Conservation (phyloP, 495 filamentous ascomycete genomes). For the Penicillium lagena region DNA sequence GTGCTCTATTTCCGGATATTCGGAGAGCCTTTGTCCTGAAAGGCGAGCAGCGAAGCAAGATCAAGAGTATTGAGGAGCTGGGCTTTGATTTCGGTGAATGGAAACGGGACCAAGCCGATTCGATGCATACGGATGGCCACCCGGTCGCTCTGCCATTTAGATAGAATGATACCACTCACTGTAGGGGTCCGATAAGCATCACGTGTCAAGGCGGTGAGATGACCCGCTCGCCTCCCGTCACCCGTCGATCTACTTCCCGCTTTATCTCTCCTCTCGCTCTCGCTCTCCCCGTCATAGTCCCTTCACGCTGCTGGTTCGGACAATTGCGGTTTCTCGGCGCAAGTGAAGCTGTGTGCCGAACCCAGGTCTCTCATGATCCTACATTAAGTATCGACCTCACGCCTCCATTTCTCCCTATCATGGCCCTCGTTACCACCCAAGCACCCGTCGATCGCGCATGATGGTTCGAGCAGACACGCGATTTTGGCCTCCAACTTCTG, state of each 20-base stretch:
- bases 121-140: slow-evolving; percentile 4
- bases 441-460: slow-evolving; percentile 1
- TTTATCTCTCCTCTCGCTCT: slow-evolving; percentile 8
- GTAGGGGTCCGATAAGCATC: slow-evolving; percentile 15
- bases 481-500: neutral
- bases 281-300: slow-evolving; percentile 8
- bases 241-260: neutral
- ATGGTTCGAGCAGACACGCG: neutral
- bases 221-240: too few species aligned
- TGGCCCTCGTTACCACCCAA: neutral
- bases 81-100: slow-evolving; percentile 52
- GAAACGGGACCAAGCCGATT: slow-evolving; percentile 13
- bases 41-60: slow-evolving; percentile 33
- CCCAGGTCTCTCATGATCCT: neutral
- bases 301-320: neutral
- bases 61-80: slow-evolving; percentile 49
- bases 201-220: slow-evolving; percentile 7
- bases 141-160: too few species aligned
- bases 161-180: too few species aligned
- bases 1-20: slow-evolving; percentile 48
- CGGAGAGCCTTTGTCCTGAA: slow-evolving; percentile 46
- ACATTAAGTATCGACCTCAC: neutral
- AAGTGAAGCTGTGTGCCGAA: neutral
- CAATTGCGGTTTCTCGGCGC: neutral
- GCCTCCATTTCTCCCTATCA: slow-evolving; percentile 1